Conservation (phyloP, 176 grass and related monocot genomes). For the Lolium multiflorum region DNA sequence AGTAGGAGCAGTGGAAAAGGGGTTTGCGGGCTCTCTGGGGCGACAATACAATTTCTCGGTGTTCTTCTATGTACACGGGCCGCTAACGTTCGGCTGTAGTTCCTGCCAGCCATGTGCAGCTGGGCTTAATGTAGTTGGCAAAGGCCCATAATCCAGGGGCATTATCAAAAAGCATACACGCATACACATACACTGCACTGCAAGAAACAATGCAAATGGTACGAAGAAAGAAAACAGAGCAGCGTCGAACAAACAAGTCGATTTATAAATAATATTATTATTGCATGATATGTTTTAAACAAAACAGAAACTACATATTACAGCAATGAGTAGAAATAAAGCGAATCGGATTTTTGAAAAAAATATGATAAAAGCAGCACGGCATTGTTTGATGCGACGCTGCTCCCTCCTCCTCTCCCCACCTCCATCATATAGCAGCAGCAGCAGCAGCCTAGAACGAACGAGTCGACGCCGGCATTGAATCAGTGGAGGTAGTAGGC, state of each 20-base stretch:
- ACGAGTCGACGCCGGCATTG: neutral
- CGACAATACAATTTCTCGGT: too few species aligned
- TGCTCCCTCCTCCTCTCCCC: neutral
- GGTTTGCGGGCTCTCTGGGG: too few species aligned
- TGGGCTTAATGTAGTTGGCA: neutral
- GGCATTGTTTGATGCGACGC: neutral
- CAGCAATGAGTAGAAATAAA: neutral
- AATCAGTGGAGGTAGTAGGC: constrained; percentile 53
- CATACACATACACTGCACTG: too few species aligned
- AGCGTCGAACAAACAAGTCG: neutral
- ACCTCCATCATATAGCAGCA: neutral
- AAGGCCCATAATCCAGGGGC: too few species aligned
- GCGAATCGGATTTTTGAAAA: neutral
- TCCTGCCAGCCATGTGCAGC: neutral
- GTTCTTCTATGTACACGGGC: too few species aligned
- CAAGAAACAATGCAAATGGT: neutral
- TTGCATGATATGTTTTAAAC: too few species aligned
- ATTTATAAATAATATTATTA: neutral
- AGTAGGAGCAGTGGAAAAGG: too few species aligned
- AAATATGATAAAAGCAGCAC: neutral
- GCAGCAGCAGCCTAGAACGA: neutral
- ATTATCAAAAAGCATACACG: too few species aligned
- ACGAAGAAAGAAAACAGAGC: neutral
- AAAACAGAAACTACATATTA: neutral
- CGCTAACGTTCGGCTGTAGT: too few species aligned